phyloP scores from a whole-genome alignment of 768 basidiomycete genomes.

The Phylloporus scabripes region DNA sequence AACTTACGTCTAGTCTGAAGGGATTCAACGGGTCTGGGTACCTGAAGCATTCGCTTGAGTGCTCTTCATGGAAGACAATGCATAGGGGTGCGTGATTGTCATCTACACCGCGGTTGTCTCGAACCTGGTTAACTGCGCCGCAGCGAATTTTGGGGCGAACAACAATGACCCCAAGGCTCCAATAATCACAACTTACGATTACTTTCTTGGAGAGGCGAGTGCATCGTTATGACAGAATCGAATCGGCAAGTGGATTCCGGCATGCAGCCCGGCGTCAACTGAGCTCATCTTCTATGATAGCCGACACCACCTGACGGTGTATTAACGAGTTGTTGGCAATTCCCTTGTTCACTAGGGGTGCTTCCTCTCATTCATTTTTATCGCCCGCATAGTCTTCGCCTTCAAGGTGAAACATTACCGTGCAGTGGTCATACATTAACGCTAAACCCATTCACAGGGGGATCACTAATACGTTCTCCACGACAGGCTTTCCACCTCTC shows the following conservation, averaged over 20 bases:
- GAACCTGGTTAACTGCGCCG: constrained; percentile 15
- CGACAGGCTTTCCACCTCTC: constrained; percentile 2
- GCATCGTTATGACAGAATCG: neutral
- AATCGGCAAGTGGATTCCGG: no score
- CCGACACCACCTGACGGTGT: constrained; percentile 23
- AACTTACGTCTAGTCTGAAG: no score
- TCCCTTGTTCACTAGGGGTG: no score
- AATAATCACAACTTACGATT: constrained; percentile 43
- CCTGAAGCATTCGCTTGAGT: no score
- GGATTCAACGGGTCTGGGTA: no score
- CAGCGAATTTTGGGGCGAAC: constrained; percentile 16
- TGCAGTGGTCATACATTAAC: neutral
- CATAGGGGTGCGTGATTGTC: constrained; percentile 49
- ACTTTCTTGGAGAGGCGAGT: neutral
- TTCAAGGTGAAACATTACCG: neutral
- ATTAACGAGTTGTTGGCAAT: no score
- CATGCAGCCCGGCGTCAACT: no score
- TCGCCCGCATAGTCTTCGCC: no score
- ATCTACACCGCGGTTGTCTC: constrained; percentile 11
- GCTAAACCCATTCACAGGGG: neutral
- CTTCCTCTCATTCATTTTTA: no score
- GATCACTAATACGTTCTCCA: neutral
- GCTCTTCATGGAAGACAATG: no score
- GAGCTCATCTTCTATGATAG: constrained; percentile 52
- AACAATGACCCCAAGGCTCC: constrained; percentile 19